These are phyloP conservation scores for Pisolithus microcarpus DNA, from an alignment of 768 basidiomycete genomes.

Conservation along the genomic window DNA sequence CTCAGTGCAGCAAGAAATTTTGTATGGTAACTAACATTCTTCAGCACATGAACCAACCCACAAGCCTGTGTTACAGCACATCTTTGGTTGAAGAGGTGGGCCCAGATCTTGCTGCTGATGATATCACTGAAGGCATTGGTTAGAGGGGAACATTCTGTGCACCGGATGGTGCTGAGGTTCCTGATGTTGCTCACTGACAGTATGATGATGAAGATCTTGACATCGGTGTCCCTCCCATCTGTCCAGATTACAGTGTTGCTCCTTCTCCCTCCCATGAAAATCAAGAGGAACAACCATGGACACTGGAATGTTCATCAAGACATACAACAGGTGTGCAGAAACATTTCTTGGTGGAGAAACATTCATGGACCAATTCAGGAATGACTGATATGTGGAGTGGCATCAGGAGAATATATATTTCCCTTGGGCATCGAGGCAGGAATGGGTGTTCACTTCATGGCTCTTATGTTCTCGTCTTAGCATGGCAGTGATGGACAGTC, in stretches of 20 bases:
- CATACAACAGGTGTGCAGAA: neutral
- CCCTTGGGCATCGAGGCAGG: neutral
- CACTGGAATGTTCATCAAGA: neutral
- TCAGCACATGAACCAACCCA: conserved; percentile 9
- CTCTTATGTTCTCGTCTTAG: neutral
- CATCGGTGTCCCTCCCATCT: neutral
- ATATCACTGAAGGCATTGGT: too few relatives aligned
- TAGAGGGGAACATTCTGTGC: too few relatives aligned
- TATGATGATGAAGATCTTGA: neutral
- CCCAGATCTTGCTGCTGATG: too few relatives aligned
- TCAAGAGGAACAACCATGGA: neutral
- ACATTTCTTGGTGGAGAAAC: neutral
- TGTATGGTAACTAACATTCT: neutral
- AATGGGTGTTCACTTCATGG: neutral
- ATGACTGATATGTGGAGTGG: neutral
- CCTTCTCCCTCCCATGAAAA: neutral
- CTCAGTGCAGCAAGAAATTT: conserved; percentile 11
- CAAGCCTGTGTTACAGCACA: neutral
- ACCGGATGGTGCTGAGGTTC: neutral
- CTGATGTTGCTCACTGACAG: neutral
- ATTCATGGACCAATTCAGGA: neutral
- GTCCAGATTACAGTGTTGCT: neutral
- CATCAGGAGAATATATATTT: neutral
- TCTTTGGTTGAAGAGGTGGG: neutral
- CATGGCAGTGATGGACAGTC: neutral